phyloP scores from a whole-genome alignment of 2,329 filamentous ascomycete genomes.

The Elsinoe arachidis region DNA sequence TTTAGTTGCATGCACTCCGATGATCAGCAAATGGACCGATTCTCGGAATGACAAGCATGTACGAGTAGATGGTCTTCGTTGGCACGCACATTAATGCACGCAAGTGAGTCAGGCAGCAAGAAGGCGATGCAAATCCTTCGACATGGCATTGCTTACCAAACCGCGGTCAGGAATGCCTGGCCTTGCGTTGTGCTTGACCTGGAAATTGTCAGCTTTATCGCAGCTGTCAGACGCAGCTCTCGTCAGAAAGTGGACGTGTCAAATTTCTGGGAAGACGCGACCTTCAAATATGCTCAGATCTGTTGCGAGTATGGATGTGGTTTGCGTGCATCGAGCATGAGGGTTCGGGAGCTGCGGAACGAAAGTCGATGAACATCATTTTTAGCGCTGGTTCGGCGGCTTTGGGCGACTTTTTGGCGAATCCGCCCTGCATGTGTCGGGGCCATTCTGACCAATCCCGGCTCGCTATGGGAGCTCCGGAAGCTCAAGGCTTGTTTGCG shows the following conservation, averaged over 20 bases:
- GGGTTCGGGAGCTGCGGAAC: background rate
- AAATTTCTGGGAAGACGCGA: background rate
- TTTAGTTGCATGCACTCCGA: background rate
- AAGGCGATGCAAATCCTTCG: background rate
- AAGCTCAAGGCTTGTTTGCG: background rate
- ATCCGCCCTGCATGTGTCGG: background rate
- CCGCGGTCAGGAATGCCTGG: background rate
- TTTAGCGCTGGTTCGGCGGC: conserved; percentile 5
- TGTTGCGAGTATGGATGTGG: too few species aligned
- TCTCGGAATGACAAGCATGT: background rate
- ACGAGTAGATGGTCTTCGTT: background rate
- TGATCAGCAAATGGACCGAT: background rate
- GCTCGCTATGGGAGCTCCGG: background rate
- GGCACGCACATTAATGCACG: background rate
- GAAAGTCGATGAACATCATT: background rate
- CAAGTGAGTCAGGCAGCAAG: background rate
- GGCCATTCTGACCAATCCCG: background rate
- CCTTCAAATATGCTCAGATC: background rate
- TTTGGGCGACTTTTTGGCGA: background rate
- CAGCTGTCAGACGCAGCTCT: background rate
- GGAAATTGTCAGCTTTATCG: background rate
- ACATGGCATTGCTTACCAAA: background rate
- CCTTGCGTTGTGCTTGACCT: background rate
- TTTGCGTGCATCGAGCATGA: background rate
- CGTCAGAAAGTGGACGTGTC: too few species aligned